A percentile compares a stretch with the other conserved stretches of the same genome.
These are phyloP conservation scores for Debaryomyces psychrophilus DNA, from an alignment of 1,139 yeast genomes.

Conservation along the genomic window DNA sequence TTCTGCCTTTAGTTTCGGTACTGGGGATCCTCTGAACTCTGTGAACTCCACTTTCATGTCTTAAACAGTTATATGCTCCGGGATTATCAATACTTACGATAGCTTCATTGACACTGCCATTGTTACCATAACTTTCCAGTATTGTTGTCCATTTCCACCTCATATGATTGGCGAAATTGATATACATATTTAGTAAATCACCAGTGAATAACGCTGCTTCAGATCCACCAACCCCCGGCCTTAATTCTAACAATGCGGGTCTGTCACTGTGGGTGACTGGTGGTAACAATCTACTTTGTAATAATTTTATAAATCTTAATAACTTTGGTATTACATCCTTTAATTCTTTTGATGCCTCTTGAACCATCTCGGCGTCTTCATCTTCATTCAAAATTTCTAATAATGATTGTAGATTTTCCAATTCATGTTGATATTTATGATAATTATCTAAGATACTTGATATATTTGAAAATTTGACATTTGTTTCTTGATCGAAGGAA, in stretches of 20 bases:
- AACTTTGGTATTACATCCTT: constrained; percentile 38
- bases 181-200: constrained; percentile 81
- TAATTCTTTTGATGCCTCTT: constrained; percentile 31
- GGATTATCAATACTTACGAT: constrained; percentile 72
- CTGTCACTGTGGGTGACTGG: constrained; percentile 75
- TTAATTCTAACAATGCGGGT: constrained; percentile 77
- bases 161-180: constrained; percentile 63
- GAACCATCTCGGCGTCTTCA: constrained; percentile 34
- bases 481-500: constrained; percentile 57
- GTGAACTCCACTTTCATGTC: constrained; percentile 95
- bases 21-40: constrained; percentile 93
- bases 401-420: constrained; percentile 39
- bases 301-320: constrained; percentile 37
- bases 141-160: constrained; percentile 70
- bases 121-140: constrained; percentile 65
- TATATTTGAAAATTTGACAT: constrained; percentile 58
- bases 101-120: constrained; percentile 69
- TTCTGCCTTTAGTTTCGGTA: constrained; percentile 91
- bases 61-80: constrained; percentile 72
- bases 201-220: constrained; percentile 88
- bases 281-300: constrained; percentile 69
- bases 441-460: constrained; percentile 57
- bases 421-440: constrained; percentile 46
- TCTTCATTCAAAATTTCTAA: constrained; percentile 33
- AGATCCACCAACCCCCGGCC: constrained; percentile 97